Conservation (phyloP, 192 early-diverging fungal species). For the Coemansia sp. region DNA sequence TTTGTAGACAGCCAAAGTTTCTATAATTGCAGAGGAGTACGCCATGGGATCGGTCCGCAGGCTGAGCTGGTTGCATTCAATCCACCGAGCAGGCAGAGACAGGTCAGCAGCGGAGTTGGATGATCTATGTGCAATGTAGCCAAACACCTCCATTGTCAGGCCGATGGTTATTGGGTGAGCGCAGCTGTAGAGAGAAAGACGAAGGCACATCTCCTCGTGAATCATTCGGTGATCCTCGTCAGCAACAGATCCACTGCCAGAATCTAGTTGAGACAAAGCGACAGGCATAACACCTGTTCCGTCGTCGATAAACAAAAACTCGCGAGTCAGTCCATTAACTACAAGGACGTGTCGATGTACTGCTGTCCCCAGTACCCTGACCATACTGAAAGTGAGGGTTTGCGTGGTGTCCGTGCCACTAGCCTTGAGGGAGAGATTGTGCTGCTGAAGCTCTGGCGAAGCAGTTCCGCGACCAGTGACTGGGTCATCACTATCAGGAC, state of each 20-base stretch:
- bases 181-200: background rate
- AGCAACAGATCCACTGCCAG: background rate
- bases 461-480: background rate
- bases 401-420: background rate
- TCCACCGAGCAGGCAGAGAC: background rate
- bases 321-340: background rate
- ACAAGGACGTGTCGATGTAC: background rate
- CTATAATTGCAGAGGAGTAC: background rate
- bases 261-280: background rate
- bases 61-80: background rate
- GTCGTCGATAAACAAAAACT: background rate
- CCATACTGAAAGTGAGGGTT: background rate
- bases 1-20: background rate
- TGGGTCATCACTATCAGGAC: background rate
- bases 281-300: slow-evolving; percentile 7
- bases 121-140: background rate
- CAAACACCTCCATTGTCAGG: background rate
- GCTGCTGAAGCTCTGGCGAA: background rate
- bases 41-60: background rate
- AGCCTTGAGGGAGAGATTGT: background rate
- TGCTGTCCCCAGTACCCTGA: background rate
- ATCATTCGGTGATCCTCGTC: background rate
- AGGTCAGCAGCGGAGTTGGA: background rate
- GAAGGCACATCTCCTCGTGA: background rate
- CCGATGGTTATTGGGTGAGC: background rate